Percentiles rank a stretch among this genome's conserved stretches.
phyloP scores from a whole-genome alignment of 345 rosid genomes.

The Lepidium africanum region DNA sequence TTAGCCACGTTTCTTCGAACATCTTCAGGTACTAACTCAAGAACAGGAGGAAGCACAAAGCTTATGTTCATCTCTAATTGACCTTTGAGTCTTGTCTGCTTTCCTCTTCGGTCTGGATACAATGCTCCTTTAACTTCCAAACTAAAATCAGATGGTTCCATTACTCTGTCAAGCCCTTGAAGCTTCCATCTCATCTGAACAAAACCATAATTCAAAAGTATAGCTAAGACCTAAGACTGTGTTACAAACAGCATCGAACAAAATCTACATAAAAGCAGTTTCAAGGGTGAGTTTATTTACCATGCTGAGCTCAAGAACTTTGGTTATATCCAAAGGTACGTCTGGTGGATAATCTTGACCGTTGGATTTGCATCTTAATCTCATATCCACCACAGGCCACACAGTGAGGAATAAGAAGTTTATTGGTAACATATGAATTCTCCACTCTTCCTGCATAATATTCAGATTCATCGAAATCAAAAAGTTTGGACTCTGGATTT shows the following conservation, averaged over 20 bases:
- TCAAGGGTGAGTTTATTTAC: slow-evolving; percentile 33
- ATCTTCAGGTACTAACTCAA: slow-evolving; percentile 61
- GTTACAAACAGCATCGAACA: neutral
- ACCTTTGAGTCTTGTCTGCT: slow-evolving; percentile 58
- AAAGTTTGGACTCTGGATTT: neutral
- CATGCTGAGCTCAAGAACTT: slow-evolving; percentile 66
- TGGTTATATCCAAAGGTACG: slow-evolving; percentile 51
- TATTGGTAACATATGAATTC: slow-evolving; percentile 83
- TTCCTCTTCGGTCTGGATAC: slow-evolving; percentile 49
- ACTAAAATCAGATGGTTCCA: slow-evolving; percentile 57
- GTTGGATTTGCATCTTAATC: slow-evolving; percentile 54
- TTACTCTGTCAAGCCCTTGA: slow-evolving; percentile 50
- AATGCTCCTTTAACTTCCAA: slow-evolving; percentile 63
- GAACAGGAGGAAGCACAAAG: slow-evolving; percentile 70
- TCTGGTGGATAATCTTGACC: slow-evolving; percentile 65
- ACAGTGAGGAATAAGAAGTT: slow-evolving; percentile 60
- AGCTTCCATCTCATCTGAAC: slow-evolving; percentile 81
- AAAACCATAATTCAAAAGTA: neutral
- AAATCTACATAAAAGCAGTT: neutral
- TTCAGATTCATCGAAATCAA: neutral
- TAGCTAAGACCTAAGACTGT: neutral
- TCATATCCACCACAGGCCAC: slow-evolving; percentile 80
- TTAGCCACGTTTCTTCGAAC: slow-evolving; percentile 53
- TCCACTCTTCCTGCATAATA: slow-evolving; percentile 69
- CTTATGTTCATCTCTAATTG: slow-evolving; percentile 65